Evolutionary conservation across 352 stramenopile genomes (phyloP).

Genomic region (Thalassiosira hispida): DNA sequence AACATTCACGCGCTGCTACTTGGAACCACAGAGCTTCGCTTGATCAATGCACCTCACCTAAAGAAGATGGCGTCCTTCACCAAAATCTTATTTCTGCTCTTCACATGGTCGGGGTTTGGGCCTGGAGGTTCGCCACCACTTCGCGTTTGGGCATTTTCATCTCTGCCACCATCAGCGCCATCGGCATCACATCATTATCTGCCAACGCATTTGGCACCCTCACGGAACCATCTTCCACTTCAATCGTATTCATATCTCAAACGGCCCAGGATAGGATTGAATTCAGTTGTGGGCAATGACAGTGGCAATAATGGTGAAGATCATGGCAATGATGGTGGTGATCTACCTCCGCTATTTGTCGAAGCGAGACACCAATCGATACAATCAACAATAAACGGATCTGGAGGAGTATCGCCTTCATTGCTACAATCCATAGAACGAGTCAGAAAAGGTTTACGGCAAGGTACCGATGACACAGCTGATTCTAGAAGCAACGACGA

Average conservation of each 20-base stretch:
- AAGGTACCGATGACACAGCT: constrained; percentile 1
- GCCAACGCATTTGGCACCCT: no score
- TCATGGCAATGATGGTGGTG: neutral
- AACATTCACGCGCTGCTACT: no score
- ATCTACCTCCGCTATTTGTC: constrained; percentile 21
- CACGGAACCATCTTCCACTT: no score
- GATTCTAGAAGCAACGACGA: constrained; percentile 13
- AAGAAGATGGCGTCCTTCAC: no score
- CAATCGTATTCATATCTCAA: neutral
- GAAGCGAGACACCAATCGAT: constrained; percentile 15
- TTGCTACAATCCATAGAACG: constrained; percentile 36
- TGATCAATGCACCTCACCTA: no score
- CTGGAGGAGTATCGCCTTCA: neutral
- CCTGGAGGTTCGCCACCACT: no score
- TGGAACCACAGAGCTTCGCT: no score
- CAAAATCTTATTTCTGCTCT: no score
- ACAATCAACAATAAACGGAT: neutral
- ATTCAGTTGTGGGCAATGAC: neutral
- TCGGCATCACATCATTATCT: no score
- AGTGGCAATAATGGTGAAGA: neutral
- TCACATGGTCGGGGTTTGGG: no score
- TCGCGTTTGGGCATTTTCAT: no score
- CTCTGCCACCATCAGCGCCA: no score
- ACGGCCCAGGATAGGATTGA: neutral
- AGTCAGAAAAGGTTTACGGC: constrained; percentile 12